A percentile compares a stretch with the other conserved stretches of the same genome.
phyloP scores from a whole-genome alignment of 2,329 filamentous ascomycete species.

The Pyrenophora seminiperda region DNA sequence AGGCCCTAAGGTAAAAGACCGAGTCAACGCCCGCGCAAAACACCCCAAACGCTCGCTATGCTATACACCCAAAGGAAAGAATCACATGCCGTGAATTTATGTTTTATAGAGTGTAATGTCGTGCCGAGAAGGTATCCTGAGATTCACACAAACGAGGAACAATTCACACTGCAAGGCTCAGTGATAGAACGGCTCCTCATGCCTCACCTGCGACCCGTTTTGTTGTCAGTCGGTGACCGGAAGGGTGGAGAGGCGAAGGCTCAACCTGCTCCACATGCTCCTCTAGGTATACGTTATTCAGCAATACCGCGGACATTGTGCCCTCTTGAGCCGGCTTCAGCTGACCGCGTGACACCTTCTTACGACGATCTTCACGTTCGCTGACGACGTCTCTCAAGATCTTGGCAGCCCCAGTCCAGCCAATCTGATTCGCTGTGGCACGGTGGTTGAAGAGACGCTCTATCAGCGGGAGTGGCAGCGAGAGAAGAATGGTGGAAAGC shows the following conservation, averaged over 20 bases:
- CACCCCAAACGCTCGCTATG: conserved; percentile 46
- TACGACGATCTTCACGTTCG: conserved; percentile 52
- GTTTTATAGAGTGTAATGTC: conserved; percentile 9
- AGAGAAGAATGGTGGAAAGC: conserved; percentile 70
- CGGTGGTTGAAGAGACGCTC: conserved; percentile 69
- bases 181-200: conserved; percentile 7
- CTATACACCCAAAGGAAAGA: conserved; percentile 35
- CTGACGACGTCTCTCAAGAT: conserved; percentile 51
- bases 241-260: conserved; percentile 42
- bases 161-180: neutral
- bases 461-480: conserved; percentile 70
- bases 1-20: conserved; percentile 19
- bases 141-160: conserved; percentile 6
- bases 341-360: conserved; percentile 35
- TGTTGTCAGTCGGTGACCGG: conserved; percentile 43
- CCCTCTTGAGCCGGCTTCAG: conserved; percentile 30
- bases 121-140: conserved; percentile 14
- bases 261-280: conserved; percentile 47
- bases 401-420: conserved; percentile 46
- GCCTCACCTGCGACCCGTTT: conserved; percentile 16
- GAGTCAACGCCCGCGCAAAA: conserved; percentile 33
- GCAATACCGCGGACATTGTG: conserved; percentile 21
- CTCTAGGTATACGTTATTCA: conserved; percentile 40
- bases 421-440: conserved; percentile 56
- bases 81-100: conserved; percentile 22